Base-by-base conservation (phyloP, 2,329 filamentous ascomycete species). In the Cytospora paraplurivora region DNA sequence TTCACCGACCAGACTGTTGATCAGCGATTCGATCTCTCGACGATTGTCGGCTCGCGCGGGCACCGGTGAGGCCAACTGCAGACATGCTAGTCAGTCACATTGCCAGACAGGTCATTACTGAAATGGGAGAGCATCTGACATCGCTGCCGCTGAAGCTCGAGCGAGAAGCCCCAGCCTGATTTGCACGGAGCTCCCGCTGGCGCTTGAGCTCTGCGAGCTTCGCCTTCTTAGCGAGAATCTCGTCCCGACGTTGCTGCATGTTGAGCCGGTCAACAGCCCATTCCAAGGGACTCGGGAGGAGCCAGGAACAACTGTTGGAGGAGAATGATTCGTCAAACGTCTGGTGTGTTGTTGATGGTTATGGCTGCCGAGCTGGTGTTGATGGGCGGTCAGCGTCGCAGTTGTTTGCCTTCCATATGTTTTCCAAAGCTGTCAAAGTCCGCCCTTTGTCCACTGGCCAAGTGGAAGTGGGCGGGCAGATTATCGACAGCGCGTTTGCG, bases 191-290 rank as follows among this genome's bases (percentile, higher is more conserved):
- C 76, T 96, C 93, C 71, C 95, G 87, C 79, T 97, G 93, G 67
- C 91, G 87, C 81, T 97, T 97, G 69, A 99, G 85, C 83, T 98
- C 95, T 56, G 92, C 93, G 72, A 99, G 92, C 82, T 95, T 97
- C 67, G 93, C 94, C 82, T 92, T 94, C 81, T 99, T 99, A 70
- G 93, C 93, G 71, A 95, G 82, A 70, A 99, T 97, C 82, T 99
- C 95, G 82, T 97, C 93, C 81, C 92, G 90, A 72, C 93, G 90
- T 83, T 93, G 89, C 79, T 89, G 87, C 82, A 89, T 89, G 69
- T 72, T 79, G 76, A 67, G 57, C 70, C 74, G 71, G 71, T 73
- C 71, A 76, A 72, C 50, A 54, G 76, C 80, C 78, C 82, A 84
- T 85, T 63, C 75, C 80, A 77, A 74, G 77, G 76, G 38, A 21